A percentile compares a stretch with the other conserved stretches of the same genome.
Conservation (phyloP, 768 basidiomycete species). For the Termitomyces sp. region DNA sequence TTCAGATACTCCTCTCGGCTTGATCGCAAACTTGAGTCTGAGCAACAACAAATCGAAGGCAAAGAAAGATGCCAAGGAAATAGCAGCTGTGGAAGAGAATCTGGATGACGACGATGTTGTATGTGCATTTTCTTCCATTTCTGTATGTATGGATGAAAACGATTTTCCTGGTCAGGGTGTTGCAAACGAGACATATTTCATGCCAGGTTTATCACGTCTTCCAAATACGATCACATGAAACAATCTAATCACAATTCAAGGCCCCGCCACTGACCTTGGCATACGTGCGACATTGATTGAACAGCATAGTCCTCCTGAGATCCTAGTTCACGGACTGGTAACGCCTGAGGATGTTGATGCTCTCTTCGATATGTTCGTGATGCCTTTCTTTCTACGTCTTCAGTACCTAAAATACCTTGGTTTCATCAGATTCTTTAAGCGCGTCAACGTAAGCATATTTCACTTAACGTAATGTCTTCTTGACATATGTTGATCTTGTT, state of each 20-base stretch:
- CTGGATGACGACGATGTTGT: conserved; percentile 63
- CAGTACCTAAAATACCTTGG: background rate
- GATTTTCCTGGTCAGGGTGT: conserved; percentile 49
- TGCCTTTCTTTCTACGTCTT: background rate
- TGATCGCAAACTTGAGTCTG: conserved; percentile 69
- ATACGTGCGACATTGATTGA: conserved; percentile 71
- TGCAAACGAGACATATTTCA: conserved; percentile 75
- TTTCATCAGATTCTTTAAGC: conserved; percentile 56
- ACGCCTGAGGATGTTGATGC: conserved; percentile 75
- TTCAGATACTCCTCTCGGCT: conserved; percentile 65
- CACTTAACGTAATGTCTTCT: background rate
- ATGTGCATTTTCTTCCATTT: conserved; percentile 21
- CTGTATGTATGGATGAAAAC: background rate
- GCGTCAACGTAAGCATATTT: conserved; percentile 58
- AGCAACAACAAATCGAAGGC: conserved; percentile 44
- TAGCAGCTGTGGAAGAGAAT: conserved; percentile 33
- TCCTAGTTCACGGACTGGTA: conserved; percentile 75
- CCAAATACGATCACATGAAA: background rate
- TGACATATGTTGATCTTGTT: background rate
- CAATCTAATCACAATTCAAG: conserved; percentile 23
- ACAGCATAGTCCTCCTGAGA: conserved; percentile 75
- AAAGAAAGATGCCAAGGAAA: conserved; percentile 34
- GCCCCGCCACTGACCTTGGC: conserved; percentile 66
- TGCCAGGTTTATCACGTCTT: conserved; percentile 48
- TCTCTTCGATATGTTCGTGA: conserved; percentile 73